These are phyloP conservation scores for Trypanosoma cruzi DNA, from an alignment of 208 protist genomes.

Conservation along the genomic window DNA sequence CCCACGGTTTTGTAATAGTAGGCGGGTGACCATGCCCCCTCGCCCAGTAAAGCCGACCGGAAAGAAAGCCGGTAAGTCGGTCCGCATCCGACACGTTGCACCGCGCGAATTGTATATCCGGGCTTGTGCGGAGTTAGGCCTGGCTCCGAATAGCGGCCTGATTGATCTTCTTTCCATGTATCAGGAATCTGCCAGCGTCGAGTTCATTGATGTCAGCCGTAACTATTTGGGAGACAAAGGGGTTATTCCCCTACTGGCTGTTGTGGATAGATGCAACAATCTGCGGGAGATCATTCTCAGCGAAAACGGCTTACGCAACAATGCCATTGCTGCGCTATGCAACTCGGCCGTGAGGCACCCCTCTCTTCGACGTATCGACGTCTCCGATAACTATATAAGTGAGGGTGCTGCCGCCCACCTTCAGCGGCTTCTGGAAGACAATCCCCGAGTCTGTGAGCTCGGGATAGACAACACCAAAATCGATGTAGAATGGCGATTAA, in stretches of 20 bases:
- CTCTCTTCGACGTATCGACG: slow-evolving; percentile 63
- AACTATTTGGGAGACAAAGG: slow-evolving; percentile 93
- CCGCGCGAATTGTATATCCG: slow-evolving; percentile 82
- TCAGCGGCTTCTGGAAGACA: slow-evolving; percentile 50
- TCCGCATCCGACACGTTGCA: slow-evolving; percentile 26
- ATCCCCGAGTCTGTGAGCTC: slow-evolving; percentile 64
- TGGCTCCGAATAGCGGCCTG: slow-evolving; percentile 79
- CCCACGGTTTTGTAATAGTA: neutral
- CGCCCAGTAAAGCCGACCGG: slow-evolving; percentile 19
- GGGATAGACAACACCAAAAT: slow-evolving; percentile 88
- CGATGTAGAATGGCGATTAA: slow-evolving; percentile 73
- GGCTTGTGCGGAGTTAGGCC: slow-evolving; percentile 60
- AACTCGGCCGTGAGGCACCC: slow-evolving; percentile 47
- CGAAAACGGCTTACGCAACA: slow-evolving; percentile 91
- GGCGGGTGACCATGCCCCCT: slow-evolving; percentile 19
- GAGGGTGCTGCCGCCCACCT: slow-evolving; percentile 76
- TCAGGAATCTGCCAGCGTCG: slow-evolving; percentile 32
- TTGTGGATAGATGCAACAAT: slow-evolving; percentile 59
- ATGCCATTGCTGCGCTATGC: slow-evolving; percentile 62
- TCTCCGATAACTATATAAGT: slow-evolving; percentile 93
- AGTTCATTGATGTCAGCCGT: slow-evolving; percentile 66
- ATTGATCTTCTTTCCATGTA: slow-evolving; percentile 61
- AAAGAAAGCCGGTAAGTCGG: slow-evolving; percentile 30
- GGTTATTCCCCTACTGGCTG: slow-evolving; percentile 60
- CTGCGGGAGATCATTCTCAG: slow-evolving; percentile 54